Base-by-base conservation (phyloP, 2,329 filamentous ascomycete species). In the Trichoderma atroviride region DNA sequence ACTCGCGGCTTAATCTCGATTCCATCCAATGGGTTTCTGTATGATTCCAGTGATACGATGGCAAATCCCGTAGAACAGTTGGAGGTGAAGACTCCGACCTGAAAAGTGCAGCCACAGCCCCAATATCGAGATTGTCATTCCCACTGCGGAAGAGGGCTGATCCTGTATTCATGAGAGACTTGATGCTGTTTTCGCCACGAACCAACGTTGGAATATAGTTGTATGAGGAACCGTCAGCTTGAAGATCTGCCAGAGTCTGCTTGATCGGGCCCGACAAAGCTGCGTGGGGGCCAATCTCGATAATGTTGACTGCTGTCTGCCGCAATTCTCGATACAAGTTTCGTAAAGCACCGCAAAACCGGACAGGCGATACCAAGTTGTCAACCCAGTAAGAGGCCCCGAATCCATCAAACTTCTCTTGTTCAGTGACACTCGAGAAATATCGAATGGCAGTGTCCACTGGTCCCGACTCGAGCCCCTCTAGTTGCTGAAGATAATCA, bases 261-360 rank as follows among this genome's bases (percentile, higher is more conserved):
- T 37, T 31, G 19, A 53, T 40, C 2, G 68, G 68, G 1, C 60
- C 61, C 4, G 63, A 53, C 9, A 69, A 33, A 50, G 68, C 61
- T 6, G 60, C 19, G 19, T 69, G 68, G 19, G 68, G 68, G 1
- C 68, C 68, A 14, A 69, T 47, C 3, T 69, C 68, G 19, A 64
- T n/a, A 5, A 64, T 37, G 5, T 64, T 64, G 14, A 64, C 24
- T 1, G 52, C 13, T 4, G n/a, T 4, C n/a, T 50, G 37, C 3
- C 29, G 22, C n/a, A 68, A 29, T 16, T 61, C 55, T 7, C 24
- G 47, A n/a, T 61, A 43, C 7, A 64, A n/a, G 11, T 40, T 53
- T 50, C 60, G 64, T 13, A 74, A 58, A 37, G 75, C 75, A 7
- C 74, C 68, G 9, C 62, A 55, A 70, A 79, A 79, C 0, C 75